These are phyloP conservation scores for Pycnococcus provasolii DNA, from an alignment of 139 green algal genomes.

Conservation along the genomic window DNA sequence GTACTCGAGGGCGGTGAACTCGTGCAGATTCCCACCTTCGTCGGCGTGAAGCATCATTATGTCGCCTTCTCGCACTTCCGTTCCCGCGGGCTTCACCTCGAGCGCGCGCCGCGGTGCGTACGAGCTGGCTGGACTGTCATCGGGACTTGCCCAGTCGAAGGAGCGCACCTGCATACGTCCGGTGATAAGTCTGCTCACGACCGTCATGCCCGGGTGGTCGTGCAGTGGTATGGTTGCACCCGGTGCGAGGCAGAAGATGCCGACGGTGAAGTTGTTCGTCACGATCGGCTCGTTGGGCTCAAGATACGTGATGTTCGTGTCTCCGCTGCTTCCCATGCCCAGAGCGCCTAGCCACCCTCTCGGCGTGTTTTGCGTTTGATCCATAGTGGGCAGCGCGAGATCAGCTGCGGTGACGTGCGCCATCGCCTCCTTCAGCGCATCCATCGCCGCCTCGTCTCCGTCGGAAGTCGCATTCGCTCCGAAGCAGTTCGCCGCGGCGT, in stretches of 20 bases:
- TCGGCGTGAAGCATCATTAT: slow-evolving; percentile 38
- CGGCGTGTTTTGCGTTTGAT: too few species aligned
- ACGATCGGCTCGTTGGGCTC: too few species aligned
- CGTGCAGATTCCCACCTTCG: slow-evolving; percentile 78
- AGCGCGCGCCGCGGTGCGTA: neutral
- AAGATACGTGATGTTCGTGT: too few species aligned
- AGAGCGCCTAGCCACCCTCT: too few species aligned
- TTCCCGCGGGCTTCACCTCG: neutral
- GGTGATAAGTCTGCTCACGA: slow-evolving; percentile 62
- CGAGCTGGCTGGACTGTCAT: neutral
- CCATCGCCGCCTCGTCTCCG: too few species aligned
- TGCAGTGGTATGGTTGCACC: slow-evolving; percentile 68
- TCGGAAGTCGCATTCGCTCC: too few species aligned
- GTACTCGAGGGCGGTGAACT: slow-evolving; percentile 66
- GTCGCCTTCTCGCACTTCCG: slow-evolving; percentile 13
- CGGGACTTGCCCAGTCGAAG: slow-evolving; percentile 46
- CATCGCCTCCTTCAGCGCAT: too few species aligned
- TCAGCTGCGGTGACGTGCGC: too few species aligned
- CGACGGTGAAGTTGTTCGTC: slow-evolving; percentile 6
- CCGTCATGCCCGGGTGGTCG: slow-evolving; percentile 63
- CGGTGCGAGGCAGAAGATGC: slow-evolving; percentile 71
- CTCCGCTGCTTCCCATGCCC: too few species aligned
- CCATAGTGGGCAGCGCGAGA: too few species aligned
- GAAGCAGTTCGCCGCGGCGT: too few species aligned
- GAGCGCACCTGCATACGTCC: slow-evolving; percentile 59